A percentile compares a stretch with the other conserved stretches of the same genome.
Evolutionary conservation across 306 rosid species (phyloP).

Genomic region (Gastrolobium villosum): DNA sequence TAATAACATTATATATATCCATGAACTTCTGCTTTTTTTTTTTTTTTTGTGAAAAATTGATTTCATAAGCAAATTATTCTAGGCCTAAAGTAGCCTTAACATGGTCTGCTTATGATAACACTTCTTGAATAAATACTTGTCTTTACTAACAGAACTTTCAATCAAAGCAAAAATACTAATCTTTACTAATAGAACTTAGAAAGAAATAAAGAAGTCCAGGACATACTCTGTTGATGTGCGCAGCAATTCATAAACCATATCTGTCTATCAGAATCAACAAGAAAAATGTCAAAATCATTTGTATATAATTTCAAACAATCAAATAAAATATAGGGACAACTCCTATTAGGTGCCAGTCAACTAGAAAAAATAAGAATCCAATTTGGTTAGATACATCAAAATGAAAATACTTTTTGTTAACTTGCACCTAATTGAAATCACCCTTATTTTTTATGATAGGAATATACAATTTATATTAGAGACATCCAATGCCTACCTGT

Average conservation of each 20-base stretch:
- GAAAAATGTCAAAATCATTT: slow-evolving; percentile 47
- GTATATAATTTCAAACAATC: slow-evolving; percentile 31
- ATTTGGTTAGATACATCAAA: slow-evolving; percentile 25
- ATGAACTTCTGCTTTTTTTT: neutral
- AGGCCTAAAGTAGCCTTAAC: slow-evolving; percentile 19
- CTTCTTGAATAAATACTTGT: slow-evolving; percentile 37
- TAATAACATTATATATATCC: neutral
- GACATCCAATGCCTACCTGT: slow-evolving; percentile 64
- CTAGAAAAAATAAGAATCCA: neutral
- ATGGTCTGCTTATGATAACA: slow-evolving; percentile 14
- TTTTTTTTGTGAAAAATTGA: neutral
- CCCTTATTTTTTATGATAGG: slow-evolving; percentile 8
- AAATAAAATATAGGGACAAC: slow-evolving; percentile 6
- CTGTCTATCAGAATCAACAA: slow-evolving; percentile 75
- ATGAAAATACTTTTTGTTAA: slow-evolving; percentile 16
- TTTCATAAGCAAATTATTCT: slow-evolving; percentile 17
- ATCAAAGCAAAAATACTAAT: neutral
- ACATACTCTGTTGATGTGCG: slow-evolving; percentile 97
- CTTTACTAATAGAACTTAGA: neutral
- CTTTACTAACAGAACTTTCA: slow-evolving; percentile 28
- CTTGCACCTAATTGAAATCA: slow-evolving; percentile 5
- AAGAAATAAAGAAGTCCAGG: slow-evolving; percentile 36
- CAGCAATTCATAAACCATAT: slow-evolving; percentile 96
- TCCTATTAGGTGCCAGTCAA: slow-evolving; percentile 32
- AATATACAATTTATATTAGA: slow-evolving; percentile 29